Base-by-base conservation (phyloP, 2,329 filamentous ascomycete species). In the Stromatinia cepivora region DNA sequence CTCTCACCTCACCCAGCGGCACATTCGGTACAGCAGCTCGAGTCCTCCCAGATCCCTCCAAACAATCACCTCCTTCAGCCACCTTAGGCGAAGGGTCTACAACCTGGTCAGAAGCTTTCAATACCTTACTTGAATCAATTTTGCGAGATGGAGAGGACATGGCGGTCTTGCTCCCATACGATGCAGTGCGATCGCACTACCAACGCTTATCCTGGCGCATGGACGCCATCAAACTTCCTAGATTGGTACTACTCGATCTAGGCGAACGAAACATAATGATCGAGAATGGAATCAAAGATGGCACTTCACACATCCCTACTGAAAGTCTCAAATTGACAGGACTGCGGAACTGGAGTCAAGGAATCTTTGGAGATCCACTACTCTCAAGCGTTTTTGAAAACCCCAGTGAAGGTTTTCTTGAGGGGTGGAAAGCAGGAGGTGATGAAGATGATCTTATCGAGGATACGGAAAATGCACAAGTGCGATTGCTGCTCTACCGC, bases 101-200 rank as follows among this genome's bases (percentile, higher is more conserved):
- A 8, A 83, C 81, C 1, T 90, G 88, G 88, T 82, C 82, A 1
- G 79, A 82, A 45, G 85, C 86, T 0, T 90, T 90, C 67, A 82
- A 86, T 52, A 79, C 81, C 4, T 77, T 90, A 67, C 76, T 89
- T 11, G 87, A 90, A 72, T 81, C 81, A 0, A 79, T 86, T 4
- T 76, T 90, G 25, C 80, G 86, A 13, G 88, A 90, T 71, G 86
- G 83, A 0, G 87, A 90, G 75, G 87, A 89, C 72, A 82, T 86
- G 79, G 81, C 83, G 0, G 81, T 90, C 4, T 82, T 84, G 34
- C 79, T 90, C n/a, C 83, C 83, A 5, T 90, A 90, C 72, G 80
- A 83, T 34, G 78, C 81, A 6, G 83, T 90, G 4, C 81, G 88
- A 62, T 77, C 78, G 17, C 84, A 87, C n/a, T 84, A 86, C 68